Conservation (phyloP, 768 basidiomycete species). For the Terana coerulea region DNA sequence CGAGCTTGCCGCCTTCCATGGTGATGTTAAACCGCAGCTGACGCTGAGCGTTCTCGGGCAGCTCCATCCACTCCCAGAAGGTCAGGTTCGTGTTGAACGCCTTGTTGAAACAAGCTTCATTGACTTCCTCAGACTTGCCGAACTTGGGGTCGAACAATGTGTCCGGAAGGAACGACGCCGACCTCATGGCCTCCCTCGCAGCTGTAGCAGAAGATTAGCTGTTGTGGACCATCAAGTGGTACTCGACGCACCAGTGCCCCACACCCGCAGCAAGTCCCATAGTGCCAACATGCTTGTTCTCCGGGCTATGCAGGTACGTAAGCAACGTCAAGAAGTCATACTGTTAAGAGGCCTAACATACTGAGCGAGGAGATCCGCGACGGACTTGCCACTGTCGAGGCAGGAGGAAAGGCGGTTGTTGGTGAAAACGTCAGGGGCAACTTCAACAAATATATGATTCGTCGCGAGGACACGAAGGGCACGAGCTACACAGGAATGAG, state of each 20-base stretch:
- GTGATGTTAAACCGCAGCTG: background rate
- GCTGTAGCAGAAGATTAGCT: background rate
- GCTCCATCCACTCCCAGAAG: constrained; percentile 10
- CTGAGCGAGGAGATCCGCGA: constrained; percentile 7
- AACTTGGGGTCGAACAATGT: constrained; percentile 20
- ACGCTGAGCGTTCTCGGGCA: constrained; percentile 11
- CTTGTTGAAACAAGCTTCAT: constrained; percentile 13
- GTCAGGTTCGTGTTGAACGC: constrained; percentile 3
- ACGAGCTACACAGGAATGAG: constrained; percentile 18
- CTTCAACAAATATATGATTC: constrained; percentile 29
- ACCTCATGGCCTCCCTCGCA: constrained; percentile 15
- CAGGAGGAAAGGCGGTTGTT: constrained; percentile 24
- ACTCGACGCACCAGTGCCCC: background rate
- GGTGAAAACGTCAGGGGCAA: constrained; percentile 27
- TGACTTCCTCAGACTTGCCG: constrained; percentile 14
- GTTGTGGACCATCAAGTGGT: no score
- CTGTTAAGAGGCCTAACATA: background rate
- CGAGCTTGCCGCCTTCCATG: background rate
- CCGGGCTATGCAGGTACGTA: constrained; percentile 7
- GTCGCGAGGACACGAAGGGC: constrained; percentile 27
- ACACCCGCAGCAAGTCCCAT: constrained; percentile 3
- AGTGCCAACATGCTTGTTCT: constrained; percentile 17
- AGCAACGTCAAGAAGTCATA: background rate
- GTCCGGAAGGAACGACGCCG: constrained; percentile 16
- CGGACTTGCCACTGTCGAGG: constrained; percentile 18